phyloP scores from a whole-genome alignment of 2,329 filamentous ascomycete species.

The Phialocephala sp. region DNA sequence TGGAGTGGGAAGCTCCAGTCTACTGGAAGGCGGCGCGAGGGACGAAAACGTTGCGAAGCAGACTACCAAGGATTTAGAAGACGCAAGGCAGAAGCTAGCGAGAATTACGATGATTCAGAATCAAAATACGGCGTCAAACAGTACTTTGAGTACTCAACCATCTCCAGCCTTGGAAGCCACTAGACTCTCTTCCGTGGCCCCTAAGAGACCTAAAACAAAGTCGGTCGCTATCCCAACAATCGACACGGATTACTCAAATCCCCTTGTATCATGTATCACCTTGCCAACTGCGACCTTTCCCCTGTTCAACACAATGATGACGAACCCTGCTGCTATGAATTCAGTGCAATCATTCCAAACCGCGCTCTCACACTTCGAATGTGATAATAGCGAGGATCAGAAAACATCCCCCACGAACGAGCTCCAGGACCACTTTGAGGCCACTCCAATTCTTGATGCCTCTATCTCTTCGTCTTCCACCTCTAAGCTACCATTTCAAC shows the following conservation, averaged over 20 bases:
- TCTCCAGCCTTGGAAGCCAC: neutral
- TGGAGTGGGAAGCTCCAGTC: conserved; percentile 22
- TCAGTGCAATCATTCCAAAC: conserved; percentile 26
- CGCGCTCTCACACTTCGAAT: conserved; percentile 12
- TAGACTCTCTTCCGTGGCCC: neutral
- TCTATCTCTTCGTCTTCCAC: neutral
- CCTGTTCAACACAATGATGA: neutral
- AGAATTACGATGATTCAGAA: conserved; percentile 11
- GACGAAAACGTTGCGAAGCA: conserved; percentile 10
- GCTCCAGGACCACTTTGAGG: too few species aligned
- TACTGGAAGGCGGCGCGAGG: conserved; percentile 16
- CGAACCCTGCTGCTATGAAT: conserved; percentile 16
- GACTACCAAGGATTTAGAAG: conserved; percentile 25
- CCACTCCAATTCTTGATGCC: too few species aligned
- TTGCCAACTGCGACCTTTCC: neutral
- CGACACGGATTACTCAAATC: neutral
- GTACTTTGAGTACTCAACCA: neutral
- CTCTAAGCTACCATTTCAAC: neutral
- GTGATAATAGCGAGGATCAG: neutral
- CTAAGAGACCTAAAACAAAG: neutral
- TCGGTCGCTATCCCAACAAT: neutral
- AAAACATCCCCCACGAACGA: neutral
- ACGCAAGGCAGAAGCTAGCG: conserved; percentile 19
- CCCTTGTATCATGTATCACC: neutral
- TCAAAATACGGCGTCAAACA: neutral